Evolutionary conservation across 441 rosid genomes (phyloP).

Genomic region (Syzygium syzygioides): DNA sequence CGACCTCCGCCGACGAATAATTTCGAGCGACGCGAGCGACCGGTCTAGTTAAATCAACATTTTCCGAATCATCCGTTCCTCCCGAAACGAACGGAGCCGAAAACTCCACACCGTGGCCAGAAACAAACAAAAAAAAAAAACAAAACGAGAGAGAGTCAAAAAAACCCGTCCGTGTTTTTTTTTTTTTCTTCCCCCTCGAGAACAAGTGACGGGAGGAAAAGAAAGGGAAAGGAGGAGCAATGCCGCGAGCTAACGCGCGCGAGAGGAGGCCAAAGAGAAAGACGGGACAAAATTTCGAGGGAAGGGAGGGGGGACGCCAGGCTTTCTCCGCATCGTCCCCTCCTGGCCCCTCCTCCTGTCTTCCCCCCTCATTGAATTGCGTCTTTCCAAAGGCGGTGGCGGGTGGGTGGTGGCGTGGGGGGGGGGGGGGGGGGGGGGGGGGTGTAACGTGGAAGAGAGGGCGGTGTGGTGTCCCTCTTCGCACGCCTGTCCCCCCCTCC

Average conservation of each 20-base stretch:
- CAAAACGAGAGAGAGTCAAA: no score
- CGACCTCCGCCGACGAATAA: no score
- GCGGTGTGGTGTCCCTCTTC: background rate
- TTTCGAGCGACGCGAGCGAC: no score
- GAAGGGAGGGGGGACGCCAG: background rate
- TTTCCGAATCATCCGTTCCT: no score
- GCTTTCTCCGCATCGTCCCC: background rate
- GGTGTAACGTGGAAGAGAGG: background rate
- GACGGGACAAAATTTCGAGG: background rate
- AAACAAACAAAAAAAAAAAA: no score
- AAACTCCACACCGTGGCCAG: no score
- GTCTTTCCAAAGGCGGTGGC: background rate
- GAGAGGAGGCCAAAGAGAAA: background rate
- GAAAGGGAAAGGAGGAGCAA: background rate
- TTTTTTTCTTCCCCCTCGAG: background rate
- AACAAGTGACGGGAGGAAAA: no score
- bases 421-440: no score
- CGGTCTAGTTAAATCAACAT: no score
- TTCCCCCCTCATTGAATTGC: background rate
- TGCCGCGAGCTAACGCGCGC: background rate
- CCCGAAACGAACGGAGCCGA: no score
- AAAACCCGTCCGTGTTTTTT: no score
- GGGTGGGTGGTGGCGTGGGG: background rate
- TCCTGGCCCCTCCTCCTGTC: background rate
- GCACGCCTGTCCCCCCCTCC: background rate